Percentiles rank a stretch among this genome's conserved stretches.
These are phyloP conservation scores for Orychophragmus violaceus DNA, from an alignment of 345 rosid species.

Conservation along the genomic window DNA sequence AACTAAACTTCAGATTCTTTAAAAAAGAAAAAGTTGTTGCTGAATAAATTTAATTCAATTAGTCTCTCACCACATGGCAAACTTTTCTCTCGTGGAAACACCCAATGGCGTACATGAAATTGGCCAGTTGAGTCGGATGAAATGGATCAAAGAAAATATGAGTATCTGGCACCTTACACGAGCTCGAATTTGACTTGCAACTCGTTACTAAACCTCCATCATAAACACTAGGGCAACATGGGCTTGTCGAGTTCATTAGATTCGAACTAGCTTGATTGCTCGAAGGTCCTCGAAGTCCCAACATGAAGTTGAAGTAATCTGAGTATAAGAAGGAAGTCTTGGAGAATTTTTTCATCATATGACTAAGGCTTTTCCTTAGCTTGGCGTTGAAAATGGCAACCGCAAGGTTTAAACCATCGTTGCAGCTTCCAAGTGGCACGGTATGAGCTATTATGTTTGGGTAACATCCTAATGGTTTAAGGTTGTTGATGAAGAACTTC, in stretches of 20 bases:
- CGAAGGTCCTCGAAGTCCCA: constrained; percentile 16
- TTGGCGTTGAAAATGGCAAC: not conserved
- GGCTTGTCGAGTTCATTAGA: constrained; percentile 6
- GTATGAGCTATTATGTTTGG: constrained; percentile 4
- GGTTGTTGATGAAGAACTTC: constrained; percentile 26
- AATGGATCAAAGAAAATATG: constrained; percentile 24
- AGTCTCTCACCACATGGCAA: constrained; percentile 3
- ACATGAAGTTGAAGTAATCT: constrained; percentile 22
- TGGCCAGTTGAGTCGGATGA: constrained; percentile 27
- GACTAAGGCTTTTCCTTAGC: constrained; percentile 1
- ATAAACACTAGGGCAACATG: constrained; percentile 23
- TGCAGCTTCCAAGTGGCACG: constrained; percentile 19
- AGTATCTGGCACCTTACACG: constrained; percentile 10
- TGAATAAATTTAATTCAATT: not conserved
- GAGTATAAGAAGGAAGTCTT: constrained; percentile 18
- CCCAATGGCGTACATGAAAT: constrained; percentile 2
- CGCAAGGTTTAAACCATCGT: not conserved
- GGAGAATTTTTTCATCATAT: not conserved
- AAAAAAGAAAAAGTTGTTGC: not conserved
- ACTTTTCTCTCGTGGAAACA: constrained; percentile 17
- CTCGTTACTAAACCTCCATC: not conserved
- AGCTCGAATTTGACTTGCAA: not conserved
- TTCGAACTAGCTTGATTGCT: constrained; percentile 15
- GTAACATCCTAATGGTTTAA: constrained; percentile 31
- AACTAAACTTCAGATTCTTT: not conserved